Conservation (phyloP, 257 asterid genomes). For the Primulina tabacum region DNA sequence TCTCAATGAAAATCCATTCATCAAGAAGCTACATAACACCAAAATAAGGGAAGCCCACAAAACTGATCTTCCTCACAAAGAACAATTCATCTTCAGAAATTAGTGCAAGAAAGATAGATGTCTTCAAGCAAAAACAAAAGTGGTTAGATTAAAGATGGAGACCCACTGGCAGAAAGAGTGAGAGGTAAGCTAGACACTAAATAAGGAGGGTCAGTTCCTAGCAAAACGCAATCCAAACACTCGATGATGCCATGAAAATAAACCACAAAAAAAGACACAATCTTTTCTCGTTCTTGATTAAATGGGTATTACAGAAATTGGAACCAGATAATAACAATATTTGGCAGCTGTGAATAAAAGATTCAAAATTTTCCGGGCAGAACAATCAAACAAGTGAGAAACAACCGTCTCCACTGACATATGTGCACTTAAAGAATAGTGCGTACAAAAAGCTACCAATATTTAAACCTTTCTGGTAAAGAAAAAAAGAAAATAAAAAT, state of each 20-base stretch:
- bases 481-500: neutral
- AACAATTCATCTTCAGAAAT: neutral
- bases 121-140: slow-evolving; percentile 53
- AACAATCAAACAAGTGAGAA: slow-evolving; percentile 23
- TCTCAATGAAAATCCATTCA: slow-evolving; percentile 19
- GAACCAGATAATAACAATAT: slow-evolving; percentile 20
- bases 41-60: slow-evolving; percentile 21
- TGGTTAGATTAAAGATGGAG: slow-evolving; percentile 49
- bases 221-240: slow-evolving; percentile 32
- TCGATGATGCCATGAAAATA: slow-evolving; percentile 31
- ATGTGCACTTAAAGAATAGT: slow-evolving; percentile 44
- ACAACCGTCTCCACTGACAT: slow-evolving; percentile 57
- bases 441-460: slow-evolving; percentile 36
- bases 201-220: slow-evolving; percentile 29
- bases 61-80: slow-evolving; percentile 13
- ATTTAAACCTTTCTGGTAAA: slow-evolving; percentile 24
- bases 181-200: slow-evolving; percentile 55
- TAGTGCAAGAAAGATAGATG: slow-evolving; percentile 30
- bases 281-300: slow-evolving; percentile 22
- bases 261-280: slow-evolving; percentile 30
- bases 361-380: slow-evolving; percentile 23
- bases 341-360: slow-evolving; percentile 24
- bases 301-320: slow-evolving; percentile 23
- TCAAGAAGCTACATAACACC: slow-evolving; percentile 16
- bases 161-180: slow-evolving; percentile 61